Evolutionary conservation across 2,329 filamentous ascomycete species (phyloP).

Genomic region (Cercospora citrullina): DNA sequence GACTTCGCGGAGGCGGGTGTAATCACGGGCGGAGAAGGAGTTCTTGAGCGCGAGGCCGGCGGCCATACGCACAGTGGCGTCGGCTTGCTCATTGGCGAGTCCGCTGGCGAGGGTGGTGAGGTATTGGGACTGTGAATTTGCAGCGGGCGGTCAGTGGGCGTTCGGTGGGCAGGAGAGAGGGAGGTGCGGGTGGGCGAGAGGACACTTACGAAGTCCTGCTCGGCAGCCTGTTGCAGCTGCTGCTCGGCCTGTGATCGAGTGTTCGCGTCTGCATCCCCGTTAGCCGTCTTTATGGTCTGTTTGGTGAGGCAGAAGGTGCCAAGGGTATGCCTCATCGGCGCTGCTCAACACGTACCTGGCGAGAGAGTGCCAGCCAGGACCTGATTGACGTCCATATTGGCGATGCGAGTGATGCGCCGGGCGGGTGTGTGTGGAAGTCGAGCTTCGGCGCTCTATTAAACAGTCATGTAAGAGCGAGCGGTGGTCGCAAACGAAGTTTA

Average conservation of each 20-base stretch:
- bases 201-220: constrained; percentile 85
- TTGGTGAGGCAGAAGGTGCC: constrained; percentile 23
- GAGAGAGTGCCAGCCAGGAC: constrained; percentile 97
- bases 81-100: constrained; percentile 84
- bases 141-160: constrained; percentile 18
- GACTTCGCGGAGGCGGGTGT: constrained; percentile 79
- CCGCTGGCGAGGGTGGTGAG: constrained; percentile 89
- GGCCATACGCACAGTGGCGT: constrained; percentile 83
- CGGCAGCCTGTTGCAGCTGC: constrained; percentile 87
- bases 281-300: constrained; percentile 31
- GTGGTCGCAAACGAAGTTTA: constrained; percentile 1
- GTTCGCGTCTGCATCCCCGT: constrained; percentile 67
- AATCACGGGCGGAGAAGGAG: constrained; percentile 92
- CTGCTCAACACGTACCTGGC: constrained; percentile 66
- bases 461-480: constrained; percentile 18
- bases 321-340: constrained; percentile 28
- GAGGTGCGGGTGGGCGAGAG: background rate
- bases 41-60: constrained; percentile 98
- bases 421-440: constrained; percentile 15
- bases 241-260: constrained; percentile 90
- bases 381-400: constrained; percentile 92
- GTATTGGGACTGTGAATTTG: constrained; percentile 72
- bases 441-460: constrained; percentile 29
- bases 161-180: background rate
- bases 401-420: constrained; percentile 61